These are phyloP conservation scores for Sphagnum fallax DNA, from an alignment of 228 moss, liverwort and hornwort genomes.

Conservation along the genomic window DNA sequence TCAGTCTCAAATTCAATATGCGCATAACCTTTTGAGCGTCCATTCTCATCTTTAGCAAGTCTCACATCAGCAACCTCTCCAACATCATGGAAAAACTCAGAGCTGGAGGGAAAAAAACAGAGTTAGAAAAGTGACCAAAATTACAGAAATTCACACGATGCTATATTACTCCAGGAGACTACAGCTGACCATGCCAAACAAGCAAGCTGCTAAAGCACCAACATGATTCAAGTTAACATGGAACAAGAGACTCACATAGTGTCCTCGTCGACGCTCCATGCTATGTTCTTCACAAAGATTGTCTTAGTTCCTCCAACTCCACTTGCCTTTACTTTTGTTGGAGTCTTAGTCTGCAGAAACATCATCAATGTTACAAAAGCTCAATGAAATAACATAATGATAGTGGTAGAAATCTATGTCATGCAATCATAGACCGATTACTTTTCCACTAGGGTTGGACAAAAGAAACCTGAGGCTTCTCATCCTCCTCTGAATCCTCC, in stretches of 20 bases:
- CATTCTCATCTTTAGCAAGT: conserved; percentile 61
- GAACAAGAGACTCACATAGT: conserved; percentile 33
- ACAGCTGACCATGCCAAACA: not conserved
- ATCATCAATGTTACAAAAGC: not conserved
- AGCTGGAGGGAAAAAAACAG: conserved; percentile 16
- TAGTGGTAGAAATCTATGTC: not conserved
- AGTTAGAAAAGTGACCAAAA: not conserved
- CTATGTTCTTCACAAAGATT: conserved; percentile 76
- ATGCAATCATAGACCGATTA: no score
- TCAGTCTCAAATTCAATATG: conserved; percentile 66
- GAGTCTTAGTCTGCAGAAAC: conserved; percentile 37
- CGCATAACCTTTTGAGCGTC: conserved; percentile 75
- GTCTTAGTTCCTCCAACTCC: conserved; percentile 51
- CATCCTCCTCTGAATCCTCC: conserved; percentile 45
- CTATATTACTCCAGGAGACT: not conserved
- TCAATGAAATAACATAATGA: not conserved
- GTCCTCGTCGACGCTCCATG: conserved; percentile 56
- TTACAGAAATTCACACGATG: not conserved
- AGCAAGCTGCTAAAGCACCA: not conserved
- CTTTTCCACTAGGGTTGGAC: not conserved
- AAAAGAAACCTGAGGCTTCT: conserved; percentile 11
- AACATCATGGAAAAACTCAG: conserved; percentile 59
- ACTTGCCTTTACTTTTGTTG: conserved; percentile 24
- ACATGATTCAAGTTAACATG: not conserved
- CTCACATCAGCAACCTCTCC: conserved; percentile 54